These are phyloP conservation scores for Kregervanrija fluxuum DNA, from an alignment of 805 yeast species.

Conservation along the genomic window DNA sequence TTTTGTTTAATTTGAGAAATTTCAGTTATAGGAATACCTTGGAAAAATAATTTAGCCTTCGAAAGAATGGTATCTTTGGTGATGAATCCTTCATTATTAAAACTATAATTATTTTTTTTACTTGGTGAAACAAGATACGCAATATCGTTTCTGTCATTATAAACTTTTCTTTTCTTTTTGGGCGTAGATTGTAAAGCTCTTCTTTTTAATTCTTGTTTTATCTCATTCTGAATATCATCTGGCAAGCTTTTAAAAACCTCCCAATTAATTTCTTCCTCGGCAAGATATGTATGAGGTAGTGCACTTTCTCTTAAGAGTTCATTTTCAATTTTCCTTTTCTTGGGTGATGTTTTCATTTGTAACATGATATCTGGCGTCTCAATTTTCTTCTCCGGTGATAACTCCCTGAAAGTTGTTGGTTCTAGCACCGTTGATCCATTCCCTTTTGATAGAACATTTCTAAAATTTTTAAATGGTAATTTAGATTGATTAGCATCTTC, in stretches of 20 bases:
- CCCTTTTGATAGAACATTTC: neutral
- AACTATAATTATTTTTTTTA: slow-evolving; percentile 1
- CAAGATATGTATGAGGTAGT: no score
- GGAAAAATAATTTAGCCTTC: slow-evolving; percentile 13
- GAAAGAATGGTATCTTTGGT: no score
- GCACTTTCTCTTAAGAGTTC: no score
- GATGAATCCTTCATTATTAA: neutral
- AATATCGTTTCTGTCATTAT: slow-evolving; percentile 12
- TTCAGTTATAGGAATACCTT: slow-evolving; percentile 15
- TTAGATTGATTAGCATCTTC: slow-evolving; percentile 25
- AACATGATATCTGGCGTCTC: slow-evolving; percentile 11
- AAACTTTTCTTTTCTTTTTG: slow-evolving; percentile 7
- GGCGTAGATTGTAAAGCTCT: slow-evolving; percentile 27
- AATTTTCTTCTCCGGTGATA: neutral
- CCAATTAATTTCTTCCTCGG: slow-evolving; percentile 43
- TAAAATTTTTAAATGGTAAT: slow-evolving; percentile 26
- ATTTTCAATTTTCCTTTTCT: neutral
- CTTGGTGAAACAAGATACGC: slow-evolving; percentile 11
- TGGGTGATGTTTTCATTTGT: slow-evolving; percentile 5
- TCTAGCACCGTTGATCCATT: neutral
- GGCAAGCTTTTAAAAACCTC: slow-evolving; percentile 64
- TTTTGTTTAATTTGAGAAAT: slow-evolving; percentile 10
- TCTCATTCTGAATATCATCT: slow-evolving; percentile 52
- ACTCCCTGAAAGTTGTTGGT: neutral
- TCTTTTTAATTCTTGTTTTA: slow-evolving; percentile 43